Evolutionary conservation across 2,329 filamentous ascomycete genomes (phyloP).

Genomic region (Cordyceps cateniannulata): DNA sequence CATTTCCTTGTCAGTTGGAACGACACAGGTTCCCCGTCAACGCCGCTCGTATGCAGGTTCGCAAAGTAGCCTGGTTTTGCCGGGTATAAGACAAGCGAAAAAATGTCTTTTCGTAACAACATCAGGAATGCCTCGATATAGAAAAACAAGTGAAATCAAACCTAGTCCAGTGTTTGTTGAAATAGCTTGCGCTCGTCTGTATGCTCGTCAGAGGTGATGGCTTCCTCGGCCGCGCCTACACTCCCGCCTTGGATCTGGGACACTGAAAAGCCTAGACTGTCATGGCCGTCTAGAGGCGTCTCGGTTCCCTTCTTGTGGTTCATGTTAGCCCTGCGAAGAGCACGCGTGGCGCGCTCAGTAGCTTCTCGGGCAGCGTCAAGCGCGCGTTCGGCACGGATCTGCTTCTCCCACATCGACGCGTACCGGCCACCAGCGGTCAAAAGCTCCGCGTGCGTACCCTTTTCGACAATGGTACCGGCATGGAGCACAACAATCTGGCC

Average conservation of each 20-base stretch:
- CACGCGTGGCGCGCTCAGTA: constrained; percentile 27
- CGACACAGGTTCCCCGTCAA: constrained; percentile 15
- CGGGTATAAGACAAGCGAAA: not conserved
- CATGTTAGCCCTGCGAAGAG: constrained; percentile 45
- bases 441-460: constrained; percentile 72
- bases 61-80: not conserved
- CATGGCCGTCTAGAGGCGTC: constrained; percentile 39
- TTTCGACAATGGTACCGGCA: constrained; percentile 69
- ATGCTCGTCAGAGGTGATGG: constrained; percentile 22
- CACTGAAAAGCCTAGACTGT: constrained; percentile 39
- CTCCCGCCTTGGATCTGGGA: constrained; percentile 28
- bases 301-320: constrained; percentile 31
- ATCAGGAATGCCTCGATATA: not conserved
- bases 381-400: constrained; percentile 70
- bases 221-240: constrained; percentile 24
- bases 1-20: not conserved
- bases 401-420: constrained; percentile 81
- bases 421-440: constrained; percentile 67
- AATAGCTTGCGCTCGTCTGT: constrained; percentile 20
- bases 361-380: constrained; percentile 30
- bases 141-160: not conserved
- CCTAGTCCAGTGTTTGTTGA: not conserved
- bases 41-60: constrained; percentile 26
- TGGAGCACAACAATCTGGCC: constrained; percentile 79
- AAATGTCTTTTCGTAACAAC: not conserved